Base-by-base conservation (phyloP, 345 rosid species). In the Linum tenue region DNA sequence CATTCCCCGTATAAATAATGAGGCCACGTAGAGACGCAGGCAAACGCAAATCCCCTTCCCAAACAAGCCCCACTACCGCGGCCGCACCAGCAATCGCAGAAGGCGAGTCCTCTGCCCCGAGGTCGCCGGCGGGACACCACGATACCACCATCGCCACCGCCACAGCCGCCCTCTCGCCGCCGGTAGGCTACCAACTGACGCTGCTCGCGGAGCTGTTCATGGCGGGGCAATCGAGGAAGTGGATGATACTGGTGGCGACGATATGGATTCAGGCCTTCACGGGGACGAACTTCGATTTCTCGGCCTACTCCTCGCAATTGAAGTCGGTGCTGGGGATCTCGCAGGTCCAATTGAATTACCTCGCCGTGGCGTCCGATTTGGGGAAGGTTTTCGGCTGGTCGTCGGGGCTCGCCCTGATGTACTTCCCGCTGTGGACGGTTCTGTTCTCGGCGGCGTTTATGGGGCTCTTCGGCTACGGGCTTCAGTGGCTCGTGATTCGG, bases 191-290 rank as follows among this genome's bases (percentile, higher is more conserved):
- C 31, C 31, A 22, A 22, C 31, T 22, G 31, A 22, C 31, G 31
- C 31, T 22, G 31, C 31, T 22, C 31, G 31, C 31, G 31, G 31
- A 22, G 31, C 31, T 22, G 31, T 22, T 17, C 51, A 90, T 90
- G 98, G 89, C 83, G 0, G 97, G 86, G 40, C 96, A 90, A 42
- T 92, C 95, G 2, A 43, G 92, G 38, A 92, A 90, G 70, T 92
- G 98, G 98, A 90, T 90, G 97, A 86, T 92, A 48, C 79, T 92
- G 7, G 90, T 92, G n/a, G 97, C 89, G 0, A 88, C 97, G 12
- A 78, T 88, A 44, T 92, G 98, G 98, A 85, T 92, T 83, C 98
- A 92, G 75, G 97, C 96, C 0, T 92, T 92, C 63, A 92, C 97
- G 0, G 98, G 98, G 3, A 92, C 98, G 2, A 92, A 92, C 68